A percentile compares a stretch with the other conserved stretches of the same genome.
These are phyloP conservation scores for Scedosporium boydii DNA, from an alignment of 2,329 filamentous ascomycete genomes.

Conservation along the genomic window DNA sequence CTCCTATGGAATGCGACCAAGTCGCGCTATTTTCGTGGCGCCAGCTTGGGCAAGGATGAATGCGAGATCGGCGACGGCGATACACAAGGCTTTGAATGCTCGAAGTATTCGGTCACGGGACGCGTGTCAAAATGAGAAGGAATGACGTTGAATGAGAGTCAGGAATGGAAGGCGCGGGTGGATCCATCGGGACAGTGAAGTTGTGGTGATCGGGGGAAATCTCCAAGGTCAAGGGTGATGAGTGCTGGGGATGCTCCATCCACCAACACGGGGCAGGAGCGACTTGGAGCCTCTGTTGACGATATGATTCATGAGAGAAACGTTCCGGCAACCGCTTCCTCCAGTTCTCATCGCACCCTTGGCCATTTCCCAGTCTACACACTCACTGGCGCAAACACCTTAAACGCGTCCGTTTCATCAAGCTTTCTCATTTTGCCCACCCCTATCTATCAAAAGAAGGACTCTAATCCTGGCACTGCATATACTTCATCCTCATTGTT, in stretches of 20 bases:
- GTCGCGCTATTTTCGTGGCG: neutral
- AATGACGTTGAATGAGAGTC: neutral
- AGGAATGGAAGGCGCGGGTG: conserved; percentile 3
- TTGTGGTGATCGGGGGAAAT: neutral
- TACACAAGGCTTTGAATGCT: neutral
- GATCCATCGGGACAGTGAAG: neutral
- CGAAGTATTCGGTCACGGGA: neutral
- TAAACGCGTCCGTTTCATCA: neutral
- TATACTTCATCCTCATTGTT: no score
- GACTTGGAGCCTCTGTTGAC: neutral
- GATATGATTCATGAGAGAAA: conserved; percentile 2
- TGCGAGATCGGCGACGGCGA: neutral
- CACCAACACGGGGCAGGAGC: neutral
- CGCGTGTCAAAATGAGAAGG: neutral
- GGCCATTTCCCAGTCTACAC: neutral
- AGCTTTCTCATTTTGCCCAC: neutral
- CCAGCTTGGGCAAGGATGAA: neutral
- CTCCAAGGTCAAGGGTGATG: neutral
- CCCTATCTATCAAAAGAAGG: neutral
- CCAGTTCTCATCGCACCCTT: neutral
- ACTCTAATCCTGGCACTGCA: no score
- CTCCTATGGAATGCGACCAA: no score
- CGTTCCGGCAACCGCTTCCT: neutral
- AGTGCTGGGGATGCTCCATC: neutral
- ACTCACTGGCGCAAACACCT: neutral